A percentile compares a stretch with the other conserved stretches of the same genome.
Conservation (phyloP, 169 alveolate species). For the Amoebophrya sp. region DNA sequence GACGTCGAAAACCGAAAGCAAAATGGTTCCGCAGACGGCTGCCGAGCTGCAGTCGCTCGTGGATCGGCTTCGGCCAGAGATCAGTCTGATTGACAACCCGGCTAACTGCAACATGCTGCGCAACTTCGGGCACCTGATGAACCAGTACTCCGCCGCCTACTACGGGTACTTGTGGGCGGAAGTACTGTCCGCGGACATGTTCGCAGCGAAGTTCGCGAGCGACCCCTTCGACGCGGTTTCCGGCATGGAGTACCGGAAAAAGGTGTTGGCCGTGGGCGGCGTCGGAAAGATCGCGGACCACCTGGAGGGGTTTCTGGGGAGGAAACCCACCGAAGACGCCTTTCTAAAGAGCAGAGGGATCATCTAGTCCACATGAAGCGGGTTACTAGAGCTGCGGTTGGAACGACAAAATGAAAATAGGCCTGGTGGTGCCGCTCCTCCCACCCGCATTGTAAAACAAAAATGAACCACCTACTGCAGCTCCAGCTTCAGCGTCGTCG, state of each 20-base stretch:
- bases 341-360: no score
- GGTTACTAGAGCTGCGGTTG: no score
- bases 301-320: not conserved
- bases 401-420: no score
- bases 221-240: not conserved
- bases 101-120: conserved; percentile 13
- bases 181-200: conserved; percentile 15
- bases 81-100: not conserved
- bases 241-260: conserved; percentile 20
- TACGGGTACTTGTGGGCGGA: conserved; percentile 20
- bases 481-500: no score
- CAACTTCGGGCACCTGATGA: conserved; percentile 12
- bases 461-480: no score
- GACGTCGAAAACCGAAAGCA: no score
- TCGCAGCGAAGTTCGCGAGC: not conserved
- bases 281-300: not conserved
- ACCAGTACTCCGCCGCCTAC: conserved; percentile 6
- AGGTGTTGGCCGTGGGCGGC: not conserved
- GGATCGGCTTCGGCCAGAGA: not conserved
- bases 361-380: no score
- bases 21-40: not conserved
- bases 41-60: not conserved
- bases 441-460: no score
- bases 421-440: no score
- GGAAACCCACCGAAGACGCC: not conserved